Evolutionary conservation across 2,329 filamentous ascomycete genomes (phyloP).

Genomic region (Pseudogymnoascus sp.): DNA sequence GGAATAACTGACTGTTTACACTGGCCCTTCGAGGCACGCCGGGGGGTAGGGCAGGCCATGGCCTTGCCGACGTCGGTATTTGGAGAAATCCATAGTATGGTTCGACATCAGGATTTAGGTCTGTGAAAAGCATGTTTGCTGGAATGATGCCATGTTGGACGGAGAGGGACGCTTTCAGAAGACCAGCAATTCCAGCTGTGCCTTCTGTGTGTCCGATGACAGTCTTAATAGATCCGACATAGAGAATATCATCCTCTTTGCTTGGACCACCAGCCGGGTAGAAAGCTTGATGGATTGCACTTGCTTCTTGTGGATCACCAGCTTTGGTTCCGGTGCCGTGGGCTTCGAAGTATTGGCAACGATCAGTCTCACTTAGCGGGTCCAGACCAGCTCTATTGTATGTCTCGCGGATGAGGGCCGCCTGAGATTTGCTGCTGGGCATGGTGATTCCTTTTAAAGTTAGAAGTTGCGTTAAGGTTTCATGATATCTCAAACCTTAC

Average conservation of each 20-base stretch:
- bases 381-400: slow-evolving; percentile 12
- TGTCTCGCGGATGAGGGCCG: slow-evolving; percentile 3
- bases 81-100: slow-evolving; percentile 12
- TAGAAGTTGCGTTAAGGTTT: not conserved
- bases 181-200: slow-evolving; percentile 18
- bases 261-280: slow-evolving; percentile 13
- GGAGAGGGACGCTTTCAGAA: slow-evolving; percentile 24
- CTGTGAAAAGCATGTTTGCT: slow-evolving; percentile 28
- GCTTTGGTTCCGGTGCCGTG: slow-evolving; percentile 27
- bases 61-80: not conserved
- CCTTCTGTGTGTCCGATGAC: slow-evolving; percentile 26
- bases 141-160: slow-evolving; percentile 26
- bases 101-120: slow-evolving; percentile 30
- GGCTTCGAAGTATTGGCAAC: slow-evolving; percentile 19
- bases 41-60: slow-evolving; percentile 17
- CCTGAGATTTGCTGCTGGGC: slow-evolving; percentile 41
- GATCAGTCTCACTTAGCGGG: not conserved
- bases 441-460: slow-evolving; percentile 37
- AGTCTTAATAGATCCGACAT: slow-evolving; percentile 22
- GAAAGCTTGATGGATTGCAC: slow-evolving; percentile 18
- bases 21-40: slow-evolving; percentile 20
- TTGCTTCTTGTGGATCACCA: slow-evolving; percentile 24
- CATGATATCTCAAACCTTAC: slow-evolving; percentile 18
- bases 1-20: slow-evolving; percentile 13
- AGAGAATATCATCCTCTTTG: slow-evolving; percentile 17